A percentile compares a stretch with the other conserved stretches of the same genome.
These are phyloP conservation scores for Xylaria bambusicola DNA, from an alignment of 495 filamentous ascomycete species.

Conservation along the genomic window DNA sequence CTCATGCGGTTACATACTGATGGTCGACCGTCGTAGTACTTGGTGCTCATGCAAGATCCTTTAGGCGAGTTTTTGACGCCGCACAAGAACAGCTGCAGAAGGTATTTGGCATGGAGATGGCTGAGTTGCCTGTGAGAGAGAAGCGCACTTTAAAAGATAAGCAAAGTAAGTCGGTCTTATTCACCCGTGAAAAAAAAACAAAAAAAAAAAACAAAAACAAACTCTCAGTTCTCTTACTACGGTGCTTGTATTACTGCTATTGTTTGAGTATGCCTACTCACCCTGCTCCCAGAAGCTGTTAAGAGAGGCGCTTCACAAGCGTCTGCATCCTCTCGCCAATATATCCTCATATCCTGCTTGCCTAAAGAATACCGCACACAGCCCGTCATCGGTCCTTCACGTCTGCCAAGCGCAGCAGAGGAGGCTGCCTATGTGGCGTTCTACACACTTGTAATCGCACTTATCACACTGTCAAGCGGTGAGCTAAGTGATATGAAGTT, in stretches of 20 bases:
- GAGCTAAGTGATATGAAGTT: slow-evolving; percentile 72
- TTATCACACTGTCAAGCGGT: slow-evolving; percentile 72
- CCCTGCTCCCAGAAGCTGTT: slow-evolving; percentile 24
- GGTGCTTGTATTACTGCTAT: neutral
- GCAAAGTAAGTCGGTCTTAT: slow-evolving; percentile 50
- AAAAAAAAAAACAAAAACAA: no score
- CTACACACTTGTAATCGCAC: slow-evolving; percentile 74
- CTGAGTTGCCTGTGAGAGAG: slow-evolving; percentile 76
- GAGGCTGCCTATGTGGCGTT: slow-evolving; percentile 80
- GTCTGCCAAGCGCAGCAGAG: slow-evolving; percentile 58
- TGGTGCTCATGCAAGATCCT: slow-evolving; percentile 57
- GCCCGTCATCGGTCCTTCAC: slow-evolving; percentile 67
- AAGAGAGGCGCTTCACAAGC: slow-evolving; percentile 44
- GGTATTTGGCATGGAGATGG: slow-evolving; percentile 84
- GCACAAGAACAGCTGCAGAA: slow-evolving; percentile 65
- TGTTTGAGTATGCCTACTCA: slow-evolving; percentile 7
- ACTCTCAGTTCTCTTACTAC: no score
- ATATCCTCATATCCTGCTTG: slow-evolving; percentile 72
- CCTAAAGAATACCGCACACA: slow-evolving; percentile 64
- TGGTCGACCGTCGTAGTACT: slow-evolving; percentile 44
- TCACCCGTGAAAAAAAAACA: neutral
- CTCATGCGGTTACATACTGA: slow-evolving; percentile 1
- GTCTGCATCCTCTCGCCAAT: slow-evolving; percentile 63
- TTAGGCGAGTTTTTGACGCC: slow-evolving; percentile 67
- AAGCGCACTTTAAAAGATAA: slow-evolving; percentile 76